Evolutionary conservation across 306 rosid genomes (phyloP), one percentile per base, ranked within the genome.

Genomic region (Comarum palustre): DNA sequence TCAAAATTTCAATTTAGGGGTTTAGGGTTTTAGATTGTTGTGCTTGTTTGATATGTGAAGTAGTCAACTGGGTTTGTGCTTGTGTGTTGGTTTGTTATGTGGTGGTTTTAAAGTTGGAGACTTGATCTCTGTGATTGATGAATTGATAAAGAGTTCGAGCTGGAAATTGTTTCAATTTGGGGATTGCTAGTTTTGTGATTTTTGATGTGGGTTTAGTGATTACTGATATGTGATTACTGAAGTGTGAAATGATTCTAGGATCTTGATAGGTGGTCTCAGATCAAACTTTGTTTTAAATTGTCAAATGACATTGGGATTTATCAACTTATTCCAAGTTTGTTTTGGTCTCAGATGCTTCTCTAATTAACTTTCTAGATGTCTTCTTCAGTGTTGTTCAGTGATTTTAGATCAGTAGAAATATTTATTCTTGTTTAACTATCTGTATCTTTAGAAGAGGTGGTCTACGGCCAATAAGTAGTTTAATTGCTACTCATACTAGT

Each of bases 21-120:
- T 77, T 42, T 45, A 58, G 67, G 69, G 45, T 61, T 78, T 50
- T 80, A 19, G 34, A 51, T 32, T 19, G 63, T 59, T 68, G 4
- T 38, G 74, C 16, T 58, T 47, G 41, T n/a, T 55, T 22, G 16
- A 2, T 65, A 42, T 13, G 42, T 13, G 10, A 3, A 50, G 39
- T 52, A 42, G 72, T 75, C 66, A 65, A 75, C 78, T 38, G 16
- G 38, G 65, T 64, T 31, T 54, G 22, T 47, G 41, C 31, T 59
- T 29, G 22, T 7, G 8, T 7, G 4, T 25, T 57, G 19, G 75
- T 43, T 8, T 1, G 6, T 55, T 71, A 57, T 11, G 8, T 24
- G 62, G 34, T 57, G 2, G 14, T 24, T 57, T 22, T 25, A 4
- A 57, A 24, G 34, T 25, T 57, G 62, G 34, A 12, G 62, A 13